Percentiles rank a stretch among this genome's conserved stretches.
Evolutionary conservation across 768 basidiomycete species (phyloP).

Genomic region (Pleurotus platypus): DNA sequence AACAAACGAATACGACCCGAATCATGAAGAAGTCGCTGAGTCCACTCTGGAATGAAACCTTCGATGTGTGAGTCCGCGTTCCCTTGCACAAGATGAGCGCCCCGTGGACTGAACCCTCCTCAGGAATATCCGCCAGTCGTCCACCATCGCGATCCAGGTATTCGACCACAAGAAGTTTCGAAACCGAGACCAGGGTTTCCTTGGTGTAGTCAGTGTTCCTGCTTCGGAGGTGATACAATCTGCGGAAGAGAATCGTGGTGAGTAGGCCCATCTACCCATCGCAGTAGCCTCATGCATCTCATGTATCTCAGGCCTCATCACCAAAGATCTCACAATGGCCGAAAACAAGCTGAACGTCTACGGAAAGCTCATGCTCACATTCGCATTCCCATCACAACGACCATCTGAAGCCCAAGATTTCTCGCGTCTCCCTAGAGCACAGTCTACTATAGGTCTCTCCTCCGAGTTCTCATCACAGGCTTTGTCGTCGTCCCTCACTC

Average conservation of each 20-base stretch:
- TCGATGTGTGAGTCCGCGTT: conserved; percentile 65
- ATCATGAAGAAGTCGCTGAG: conserved; percentile 65
- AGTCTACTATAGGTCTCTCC: conserved; percentile 1
- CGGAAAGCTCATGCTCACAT: conserved; percentile 74
- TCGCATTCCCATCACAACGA: conserved; percentile 36
- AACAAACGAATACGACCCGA: conserved; percentile 76
- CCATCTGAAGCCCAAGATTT: neutral
- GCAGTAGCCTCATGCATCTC: conserved; percentile 13
- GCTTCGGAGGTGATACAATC: conserved; percentile 51
- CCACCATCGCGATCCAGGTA: conserved; percentile 78
- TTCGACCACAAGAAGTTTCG: conserved; percentile 90
- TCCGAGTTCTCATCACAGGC: neutral
- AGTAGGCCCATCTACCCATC: conserved; percentile 13
- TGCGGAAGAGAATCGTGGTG: conserved; percentile 46
- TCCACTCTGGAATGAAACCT: conserved; percentile 82
- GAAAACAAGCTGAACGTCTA: conserved; percentile 78
- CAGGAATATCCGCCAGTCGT: conserved; percentile 71
- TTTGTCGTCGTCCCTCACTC: neutral
- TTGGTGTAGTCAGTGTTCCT: conserved; percentile 54
- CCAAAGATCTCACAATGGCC: conserved; percentile 68
- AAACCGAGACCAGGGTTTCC: conserved; percentile 79
- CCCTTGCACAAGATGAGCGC: conserved; percentile 11
- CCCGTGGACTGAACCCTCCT: neutral
- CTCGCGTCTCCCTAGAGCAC: conserved; percentile 1
- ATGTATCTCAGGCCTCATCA: conserved; percentile 52